These are phyloP conservation scores for Hura crepitans DNA, from an alignment of 441 rosid genomes.

Conservation along the genomic window DNA sequence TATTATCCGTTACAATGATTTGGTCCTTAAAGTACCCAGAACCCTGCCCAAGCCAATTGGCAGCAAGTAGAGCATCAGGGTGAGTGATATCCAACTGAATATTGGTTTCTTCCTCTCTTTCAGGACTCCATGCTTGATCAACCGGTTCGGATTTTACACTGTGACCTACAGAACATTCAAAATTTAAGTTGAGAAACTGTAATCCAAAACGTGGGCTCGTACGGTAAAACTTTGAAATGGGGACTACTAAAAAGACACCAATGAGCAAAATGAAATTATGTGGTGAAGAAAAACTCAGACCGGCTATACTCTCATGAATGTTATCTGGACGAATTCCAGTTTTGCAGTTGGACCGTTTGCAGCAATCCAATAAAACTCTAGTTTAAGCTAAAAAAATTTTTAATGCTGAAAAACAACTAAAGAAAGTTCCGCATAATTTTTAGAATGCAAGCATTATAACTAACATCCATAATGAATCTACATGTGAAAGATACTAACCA, in stretches of 20 bases:
- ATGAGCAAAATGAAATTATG: background rate
- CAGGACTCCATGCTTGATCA: constrained; percentile 47
- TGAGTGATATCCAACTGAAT: constrained; percentile 34
- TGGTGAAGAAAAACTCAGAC: background rate
- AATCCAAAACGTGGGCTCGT: constrained; percentile 4
- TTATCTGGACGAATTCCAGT: background rate
- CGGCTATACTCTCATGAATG: background rate
- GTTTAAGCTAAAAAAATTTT: background rate
- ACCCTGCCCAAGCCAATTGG: constrained; percentile 71
- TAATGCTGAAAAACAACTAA: background rate
- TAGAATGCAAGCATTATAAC: constrained; percentile 1
- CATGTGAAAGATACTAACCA: constrained; percentile 39
- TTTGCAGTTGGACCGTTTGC: background rate
- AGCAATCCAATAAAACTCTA: background rate
- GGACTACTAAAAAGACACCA: background rate
- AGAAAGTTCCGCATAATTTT: background rate
- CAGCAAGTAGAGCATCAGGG: constrained; percentile 64
- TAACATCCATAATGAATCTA: constrained; percentile 14
- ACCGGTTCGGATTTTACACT: constrained; percentile 49
- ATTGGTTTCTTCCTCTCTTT: constrained; percentile 37
- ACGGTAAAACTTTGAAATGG: background rate
- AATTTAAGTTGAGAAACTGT: background rate
- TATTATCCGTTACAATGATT: constrained; percentile 49
- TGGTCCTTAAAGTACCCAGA: constrained; percentile 52
- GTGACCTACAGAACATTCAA: constrained; percentile 30